Evolutionary conservation across 352 stramenopile species (phyloP).

Genomic region (Globisporangium cystogenes): DNA sequence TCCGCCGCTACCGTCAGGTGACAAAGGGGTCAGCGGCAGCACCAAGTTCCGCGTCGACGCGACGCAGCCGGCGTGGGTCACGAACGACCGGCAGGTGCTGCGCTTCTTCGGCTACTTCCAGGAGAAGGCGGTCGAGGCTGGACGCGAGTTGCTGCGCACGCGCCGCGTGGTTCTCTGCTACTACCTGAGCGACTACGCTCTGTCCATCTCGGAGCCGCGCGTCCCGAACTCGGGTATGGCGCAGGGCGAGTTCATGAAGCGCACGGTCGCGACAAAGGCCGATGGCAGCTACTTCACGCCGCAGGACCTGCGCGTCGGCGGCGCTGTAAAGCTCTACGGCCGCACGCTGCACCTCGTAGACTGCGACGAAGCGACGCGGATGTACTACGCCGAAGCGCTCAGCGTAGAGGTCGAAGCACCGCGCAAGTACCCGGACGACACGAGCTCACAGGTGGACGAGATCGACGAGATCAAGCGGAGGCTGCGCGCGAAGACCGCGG

Average conservation of each 20-base stretch:
- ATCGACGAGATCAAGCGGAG: slow-evolving; percentile 47
- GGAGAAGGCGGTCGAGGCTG: slow-evolving; percentile 43
- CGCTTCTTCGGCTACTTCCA: slow-evolving; percentile 90
- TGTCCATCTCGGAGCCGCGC: slow-evolving; percentile 86
- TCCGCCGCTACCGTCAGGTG: background rate
- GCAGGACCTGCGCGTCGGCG: slow-evolving; percentile 75
- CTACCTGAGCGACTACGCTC: slow-evolving; percentile 76
- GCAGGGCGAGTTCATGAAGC: slow-evolving; percentile 88
- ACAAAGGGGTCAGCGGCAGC: slow-evolving; percentile 15
- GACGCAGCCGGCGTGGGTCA: slow-evolving; percentile 58
- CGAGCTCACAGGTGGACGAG: slow-evolving; percentile 36
- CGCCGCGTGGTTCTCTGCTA: slow-evolving; percentile 75
- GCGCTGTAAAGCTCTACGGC: slow-evolving; percentile 74
- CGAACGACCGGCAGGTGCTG: slow-evolving; percentile 76
- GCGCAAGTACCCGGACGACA: slow-evolving; percentile 79
- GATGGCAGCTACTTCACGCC: slow-evolving; percentile 38
- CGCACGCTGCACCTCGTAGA: slow-evolving; percentile 83
- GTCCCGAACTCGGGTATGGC: slow-evolving; percentile 83
- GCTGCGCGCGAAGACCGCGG: slow-evolving; percentile 21
- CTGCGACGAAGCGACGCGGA: slow-evolving; percentile 81
- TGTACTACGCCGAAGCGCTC: slow-evolving; percentile 66
- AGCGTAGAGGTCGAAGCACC: slow-evolving; percentile 24
- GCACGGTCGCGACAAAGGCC: slow-evolving; percentile 35
- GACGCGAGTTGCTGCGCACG: slow-evolving; percentile 21
- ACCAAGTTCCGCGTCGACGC: slow-evolving; percentile 43